A percentile compares a stretch with the other conserved stretches of the same genome.
Evolutionary conservation across 73 alveolate genomes (phyloP).

Genomic region (Tetrahymena thermophila): DNA sequence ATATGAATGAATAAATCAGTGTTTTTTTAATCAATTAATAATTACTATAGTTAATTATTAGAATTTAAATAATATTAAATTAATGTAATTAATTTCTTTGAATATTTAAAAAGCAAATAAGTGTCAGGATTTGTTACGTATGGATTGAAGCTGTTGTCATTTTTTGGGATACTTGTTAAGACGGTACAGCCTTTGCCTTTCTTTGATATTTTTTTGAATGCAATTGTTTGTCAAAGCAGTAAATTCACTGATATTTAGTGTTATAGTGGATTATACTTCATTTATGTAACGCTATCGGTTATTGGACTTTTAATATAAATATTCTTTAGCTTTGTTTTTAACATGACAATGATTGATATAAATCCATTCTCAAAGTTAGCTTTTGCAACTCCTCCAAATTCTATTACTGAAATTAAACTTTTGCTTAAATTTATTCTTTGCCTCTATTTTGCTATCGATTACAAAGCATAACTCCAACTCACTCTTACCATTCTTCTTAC

Average conservation of each 20-base stretch:
- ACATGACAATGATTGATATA: conserved; percentile 12
- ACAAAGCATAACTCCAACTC: neutral
- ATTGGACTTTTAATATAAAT: conserved; percentile 12
- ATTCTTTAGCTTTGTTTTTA: conserved; percentile 18
- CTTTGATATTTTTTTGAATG: conserved; percentile 26
- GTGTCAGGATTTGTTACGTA: neutral
- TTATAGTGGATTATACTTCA: conserved; percentile 21
- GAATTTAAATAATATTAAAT: no score
- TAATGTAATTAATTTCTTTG: no score
- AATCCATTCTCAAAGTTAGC: conserved; percentile 26
- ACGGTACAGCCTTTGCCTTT: conserved; percentile 23
- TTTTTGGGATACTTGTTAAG: conserved; percentile 27
- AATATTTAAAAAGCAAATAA: neutral
- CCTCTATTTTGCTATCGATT: neutral
- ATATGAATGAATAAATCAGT: neutral
- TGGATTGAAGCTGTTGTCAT: conserved; percentile 14
- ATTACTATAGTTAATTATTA: no score
- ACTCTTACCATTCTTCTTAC: neutral
- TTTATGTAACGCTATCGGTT: conserved; percentile 29
- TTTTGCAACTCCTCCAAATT: conserved; percentile 22
- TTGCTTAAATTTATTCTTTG: neutral
- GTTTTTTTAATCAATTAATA: no score
- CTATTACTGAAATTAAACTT: conserved; percentile 2
- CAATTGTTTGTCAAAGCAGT: conserved; percentile 28
- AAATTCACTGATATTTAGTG: conserved; percentile 25